Base-by-base conservation (phyloP, 192 early-diverging fungal species). In the Umbelopsis sp. region DNA sequence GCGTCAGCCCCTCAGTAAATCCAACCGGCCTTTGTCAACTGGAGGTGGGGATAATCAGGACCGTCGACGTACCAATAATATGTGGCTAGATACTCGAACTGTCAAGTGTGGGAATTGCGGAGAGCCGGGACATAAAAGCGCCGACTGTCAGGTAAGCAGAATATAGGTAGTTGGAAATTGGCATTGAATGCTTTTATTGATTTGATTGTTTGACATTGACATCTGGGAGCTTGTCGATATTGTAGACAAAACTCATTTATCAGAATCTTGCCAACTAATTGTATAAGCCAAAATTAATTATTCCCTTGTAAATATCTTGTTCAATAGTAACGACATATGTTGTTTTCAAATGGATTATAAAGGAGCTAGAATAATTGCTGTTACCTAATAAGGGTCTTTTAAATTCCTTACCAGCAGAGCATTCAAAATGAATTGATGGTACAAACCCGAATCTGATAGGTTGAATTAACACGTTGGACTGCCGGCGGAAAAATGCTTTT, bases 21-120 rank as follows among this genome's bases (percentile, higher is more conserved):
- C 38, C 70, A 70, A n/a, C n/a, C n/a, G n/a, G n/a, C n/a, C n/a
- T n/a, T n/a, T n/a, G n/a, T n/a, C n/a, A n/a, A n/a, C n/a, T n/a
- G n/a, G n/a, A n/a, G n/a, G n/a, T n/a, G n/a, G n/a, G n/a, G 44
- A 54, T 70, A 26, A 17, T 49, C 47, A 17, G 49, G 45, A 31
- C 67, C 71, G 65, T 77, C 65, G 65, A 73, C 72, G 66, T 66
- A 69, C n/a, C 71, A 75, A 53, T 74, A 70, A 70, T 70, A 74
- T 51, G 65, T 72, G 54, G 69, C 66, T 50, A 73, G 75, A 45
- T 68, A 73, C 26, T 8, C 29, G 36, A 26, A 54, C 22, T 26
- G 69, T 86, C 0, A 71, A 83, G 2, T 86, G 83, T 32, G 85
- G 85, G 22, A 84, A 86, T 49, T 86, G 85, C 51, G 85, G 81